phyloP scores from a whole-genome alignment of 768 basidiomycete species.

The Hygrocybe coccinea region DNA sequence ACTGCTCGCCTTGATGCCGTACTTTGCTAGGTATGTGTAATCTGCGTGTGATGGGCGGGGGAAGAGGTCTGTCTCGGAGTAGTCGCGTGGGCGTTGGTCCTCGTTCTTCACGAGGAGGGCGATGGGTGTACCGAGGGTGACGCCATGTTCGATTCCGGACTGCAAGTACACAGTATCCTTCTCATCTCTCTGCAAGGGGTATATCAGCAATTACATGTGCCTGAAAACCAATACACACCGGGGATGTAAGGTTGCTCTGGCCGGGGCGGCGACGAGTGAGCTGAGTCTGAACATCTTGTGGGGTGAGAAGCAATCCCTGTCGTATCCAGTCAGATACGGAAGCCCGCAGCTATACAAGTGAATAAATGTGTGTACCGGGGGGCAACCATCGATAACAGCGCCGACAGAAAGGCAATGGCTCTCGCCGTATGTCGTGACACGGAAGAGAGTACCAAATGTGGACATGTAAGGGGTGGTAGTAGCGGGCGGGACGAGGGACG shows the following conservation, averaged over 20 bases:
- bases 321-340: not conserved
- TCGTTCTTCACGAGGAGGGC: constrained; percentile 96
- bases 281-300: constrained; percentile 86
- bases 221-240: constrained; percentile 48
- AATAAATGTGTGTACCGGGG: constrained; percentile 61
- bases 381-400: constrained; percentile 95
- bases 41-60: constrained; percentile 97
- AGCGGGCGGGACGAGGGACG: not conserved
- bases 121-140: constrained; percentile 96
- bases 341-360: not conserved
- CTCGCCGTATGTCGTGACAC: constrained; percentile 97
- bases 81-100: constrained; percentile 97
- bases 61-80: constrained; percentile 96
- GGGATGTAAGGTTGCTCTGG: constrained; percentile 94
- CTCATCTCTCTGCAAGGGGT: constrained; percentile 69
- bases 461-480: constrained; percentile 66
- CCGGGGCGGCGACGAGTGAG: constrained; percentile 89
- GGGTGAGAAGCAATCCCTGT: constrained; percentile 77
- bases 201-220: constrained; percentile 5
- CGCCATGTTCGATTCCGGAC: constrained; percentile 88
- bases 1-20: constrained; percentile 94
- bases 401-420: constrained; percentile 96
- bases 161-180: constrained; percentile 92
- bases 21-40: constrained; percentile 96
- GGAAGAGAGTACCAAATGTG: constrained; percentile 84